Evolutionary conservation across 148 eudicot species (phyloP), one percentile per base, ranked within the genome.

Genomic region (Rhododendron griersonianum): DNA sequence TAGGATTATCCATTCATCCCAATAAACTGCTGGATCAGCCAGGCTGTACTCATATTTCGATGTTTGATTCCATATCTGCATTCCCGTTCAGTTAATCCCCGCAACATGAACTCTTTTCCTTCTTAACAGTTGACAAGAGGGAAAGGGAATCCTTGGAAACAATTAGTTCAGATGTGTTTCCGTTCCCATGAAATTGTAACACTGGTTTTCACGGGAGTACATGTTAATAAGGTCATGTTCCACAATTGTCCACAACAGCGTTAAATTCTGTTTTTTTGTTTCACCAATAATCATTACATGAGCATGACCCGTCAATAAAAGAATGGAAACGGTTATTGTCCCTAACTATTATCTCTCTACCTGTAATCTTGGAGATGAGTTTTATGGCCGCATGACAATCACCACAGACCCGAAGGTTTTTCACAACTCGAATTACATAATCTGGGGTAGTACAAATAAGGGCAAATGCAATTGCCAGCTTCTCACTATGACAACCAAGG

Each of bases 1-100:
- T 98, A 76, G 98, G 96, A 90, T 93, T 98, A 93, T 94, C 93
- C 84, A 98, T 89, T 94, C 96, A 93, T 94, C 93, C 86, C 90
- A 90, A 80, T 91, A 93, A 23, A 98, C 96, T 33, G 90, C 88
- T 91, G 81, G 94, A 93, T 93, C 98, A 84, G 94, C 95, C 89
- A 96, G 88, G 51, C 92, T 89, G 61, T 91, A 93, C 93, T 92
- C 98, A 44, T 55, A 55, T 94, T 30, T 96, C 86, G 92, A 88
- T 65, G 93, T 87, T 86, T 90, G 89, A 41, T 90, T 92, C 86
- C 98, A 86, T 81, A 93, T 86, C 77, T 95, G 96, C 98, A 94
- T 93, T 89, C 81, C 81, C n/a, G 21, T 37, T 65, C 28, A 63
- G 18, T 47, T 23, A 47, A 59, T 28, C 11, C 48, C 78, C 30